Conservation (phyloP, 768 basidiomycete genomes). For the Auricularia sp. region DNA sequence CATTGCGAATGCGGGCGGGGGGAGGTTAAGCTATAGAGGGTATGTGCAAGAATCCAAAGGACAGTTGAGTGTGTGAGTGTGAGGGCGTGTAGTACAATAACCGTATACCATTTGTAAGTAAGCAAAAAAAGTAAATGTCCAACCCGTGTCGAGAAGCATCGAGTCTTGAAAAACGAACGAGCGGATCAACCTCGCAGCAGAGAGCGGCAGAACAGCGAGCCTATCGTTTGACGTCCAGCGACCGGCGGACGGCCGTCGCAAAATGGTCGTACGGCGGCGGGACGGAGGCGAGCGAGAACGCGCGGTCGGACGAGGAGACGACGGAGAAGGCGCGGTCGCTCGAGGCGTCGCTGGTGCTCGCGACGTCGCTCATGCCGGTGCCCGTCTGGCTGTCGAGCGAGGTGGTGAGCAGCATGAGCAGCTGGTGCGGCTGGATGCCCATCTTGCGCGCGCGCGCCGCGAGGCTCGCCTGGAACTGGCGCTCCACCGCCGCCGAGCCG, state of each 20-base stretch:
- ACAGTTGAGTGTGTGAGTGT: too few relatives aligned
- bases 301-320: not conserved
- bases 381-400: not conserved
- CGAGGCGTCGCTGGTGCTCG: not conserved
- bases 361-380: not conserved
- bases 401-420: constrained; percentile 1
- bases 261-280: not conserved
- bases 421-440: not conserved
- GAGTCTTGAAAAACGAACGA: too few relatives aligned
- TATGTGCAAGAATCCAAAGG: too few relatives aligned
- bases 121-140: too few relatives aligned
- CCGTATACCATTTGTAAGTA: too few relatives aligned
- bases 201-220: too few relatives aligned
- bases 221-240: too few relatives aligned
- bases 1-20: too few relatives aligned
- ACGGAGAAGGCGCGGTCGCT: not conserved
- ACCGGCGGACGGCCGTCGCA: too few relatives aligned
- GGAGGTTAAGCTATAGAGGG: too few relatives aligned
- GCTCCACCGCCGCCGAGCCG: not conserved
- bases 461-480: not conserved
- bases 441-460: not conserved
- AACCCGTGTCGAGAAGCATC: too few relatives aligned
- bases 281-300: not conserved
- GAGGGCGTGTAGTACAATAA: not conserved
- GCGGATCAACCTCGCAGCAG: too few relatives aligned